These are phyloP conservation scores for Oemleria cerasiformis DNA, from an alignment of 306 rosid genomes.

Conservation along the genomic window DNA sequence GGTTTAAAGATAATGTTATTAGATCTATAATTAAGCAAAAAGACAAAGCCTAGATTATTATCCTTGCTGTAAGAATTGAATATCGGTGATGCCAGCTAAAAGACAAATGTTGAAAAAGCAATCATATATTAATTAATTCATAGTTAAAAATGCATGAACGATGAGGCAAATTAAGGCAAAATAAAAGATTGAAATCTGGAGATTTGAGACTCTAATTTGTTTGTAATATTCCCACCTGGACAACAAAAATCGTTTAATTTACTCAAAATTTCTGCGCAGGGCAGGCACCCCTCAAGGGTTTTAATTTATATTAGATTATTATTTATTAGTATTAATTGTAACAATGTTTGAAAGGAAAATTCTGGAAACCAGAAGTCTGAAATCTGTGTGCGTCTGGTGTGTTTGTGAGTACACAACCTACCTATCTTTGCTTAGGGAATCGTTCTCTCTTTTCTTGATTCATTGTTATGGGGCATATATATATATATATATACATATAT, in stretches of 20 bases:
- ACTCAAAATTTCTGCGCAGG: background rate
- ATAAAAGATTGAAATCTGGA: background rate
- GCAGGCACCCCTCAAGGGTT: background rate
- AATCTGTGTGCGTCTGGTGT: background rate
- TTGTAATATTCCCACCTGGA: slow-evolving; percentile 11
- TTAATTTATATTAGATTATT: background rate
- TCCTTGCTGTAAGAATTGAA: slow-evolving; percentile 2
- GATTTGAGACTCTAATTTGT: slow-evolving; percentile 2
- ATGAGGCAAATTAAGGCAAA: too few species aligned
- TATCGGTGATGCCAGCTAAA: slow-evolving; percentile 15
- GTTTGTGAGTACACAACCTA: background rate
- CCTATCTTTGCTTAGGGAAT: background rate
- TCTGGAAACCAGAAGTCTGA: background rate
- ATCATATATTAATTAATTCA: background rate
- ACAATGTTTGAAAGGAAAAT: background rate
- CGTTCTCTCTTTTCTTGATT: background rate
- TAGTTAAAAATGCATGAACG: too few species aligned
- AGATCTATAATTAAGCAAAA: slow-evolving; percentile 34
- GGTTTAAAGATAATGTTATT: slow-evolving; percentile 16
- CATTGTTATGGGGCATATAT: background rate
- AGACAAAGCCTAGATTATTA: slow-evolving; percentile 31
- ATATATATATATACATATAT: too few species aligned
- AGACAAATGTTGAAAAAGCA: slow-evolving; percentile 8
- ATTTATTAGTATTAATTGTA: background rate
- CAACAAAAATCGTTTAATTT: background rate